These are phyloP conservation scores for Apiospora pterosperma DNA, from an alignment of 2,329 filamentous ascomycete genomes.

Conservation along the genomic window DNA sequence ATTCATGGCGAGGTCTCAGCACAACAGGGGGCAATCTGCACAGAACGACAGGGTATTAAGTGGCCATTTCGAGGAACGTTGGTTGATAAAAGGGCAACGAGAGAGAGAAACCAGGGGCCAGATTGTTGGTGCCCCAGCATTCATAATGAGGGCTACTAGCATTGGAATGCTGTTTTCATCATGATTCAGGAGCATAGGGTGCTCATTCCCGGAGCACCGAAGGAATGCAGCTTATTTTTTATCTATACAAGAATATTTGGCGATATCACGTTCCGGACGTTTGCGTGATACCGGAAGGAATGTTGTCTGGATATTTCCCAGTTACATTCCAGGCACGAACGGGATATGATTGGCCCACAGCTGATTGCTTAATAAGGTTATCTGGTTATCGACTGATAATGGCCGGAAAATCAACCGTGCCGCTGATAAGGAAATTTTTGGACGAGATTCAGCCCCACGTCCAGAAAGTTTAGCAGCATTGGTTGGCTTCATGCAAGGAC, in stretches of 20 bases:
- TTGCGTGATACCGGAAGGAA: neutral
- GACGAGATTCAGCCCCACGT: neutral
- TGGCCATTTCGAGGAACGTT: neutral
- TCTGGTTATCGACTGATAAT: neutral
- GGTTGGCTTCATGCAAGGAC: neutral
- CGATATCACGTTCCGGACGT: neutral
- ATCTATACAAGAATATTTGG: neutral
- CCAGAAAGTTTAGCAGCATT: conserved; percentile 1
- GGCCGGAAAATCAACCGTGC: neutral
- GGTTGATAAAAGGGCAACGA: neutral
- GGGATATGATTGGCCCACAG: neutral
- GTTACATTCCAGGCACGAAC: neutral
- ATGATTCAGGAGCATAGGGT: neutral
- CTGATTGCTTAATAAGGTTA: neutral
- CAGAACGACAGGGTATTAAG: neutral
- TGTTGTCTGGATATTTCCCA: neutral
- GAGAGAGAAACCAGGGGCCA: neutral
- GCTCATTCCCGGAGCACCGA: neutral
- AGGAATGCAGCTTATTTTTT: too few relatives aligned
- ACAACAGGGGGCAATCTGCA: neutral
- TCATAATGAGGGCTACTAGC: neutral
- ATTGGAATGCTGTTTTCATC: neutral
- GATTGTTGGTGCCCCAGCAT: neutral
- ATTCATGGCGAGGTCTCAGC: neutral
- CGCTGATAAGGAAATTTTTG: conserved; percentile 3